These are phyloP conservation scores for Cordyceps farinosa DNA, from an alignment of 2,329 filamentous ascomycete genomes.

Conservation along the genomic window DNA sequence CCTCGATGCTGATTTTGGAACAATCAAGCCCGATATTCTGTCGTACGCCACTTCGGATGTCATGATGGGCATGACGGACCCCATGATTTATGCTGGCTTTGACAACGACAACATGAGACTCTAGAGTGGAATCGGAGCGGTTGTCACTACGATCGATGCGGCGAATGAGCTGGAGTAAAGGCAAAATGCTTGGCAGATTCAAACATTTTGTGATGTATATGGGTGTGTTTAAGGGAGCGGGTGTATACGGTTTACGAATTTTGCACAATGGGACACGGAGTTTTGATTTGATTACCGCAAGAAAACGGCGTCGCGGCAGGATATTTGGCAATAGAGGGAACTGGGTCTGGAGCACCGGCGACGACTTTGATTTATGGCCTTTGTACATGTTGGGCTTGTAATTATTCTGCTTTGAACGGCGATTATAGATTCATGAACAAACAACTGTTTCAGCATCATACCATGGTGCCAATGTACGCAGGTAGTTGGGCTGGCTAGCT, in stretches of 20 bases:
- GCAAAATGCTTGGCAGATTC: neutral
- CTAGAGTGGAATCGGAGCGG: slow-evolving; percentile 24
- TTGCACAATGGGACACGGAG: neutral
- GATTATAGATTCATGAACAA: slow-evolving; percentile 3
- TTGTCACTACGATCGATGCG: neutral
- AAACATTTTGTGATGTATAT: neutral
- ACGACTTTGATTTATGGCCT: neutral
- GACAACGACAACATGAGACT: slow-evolving; percentile 44
- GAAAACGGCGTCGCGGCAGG: slow-evolving; percentile 5
- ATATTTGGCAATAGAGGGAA: neutral
- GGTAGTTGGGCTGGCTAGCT: neutral
- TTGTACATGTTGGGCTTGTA: neutral
- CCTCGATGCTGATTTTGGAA: slow-evolving; percentile 50
- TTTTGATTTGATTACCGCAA: neutral
- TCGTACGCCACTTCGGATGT: slow-evolving; percentile 50
- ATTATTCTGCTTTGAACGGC: neutral
- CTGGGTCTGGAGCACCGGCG: neutral
- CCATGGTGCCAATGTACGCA: neutral
- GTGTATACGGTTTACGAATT: neutral
- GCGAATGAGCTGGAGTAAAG: neutral
- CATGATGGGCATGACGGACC: slow-evolving; percentile 56
- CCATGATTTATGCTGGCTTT: slow-evolving; percentile 56
- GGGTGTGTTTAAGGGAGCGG: neutral
- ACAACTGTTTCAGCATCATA: neutral
- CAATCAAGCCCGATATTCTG: slow-evolving; percentile 54